Evolutionary conservation across 1,139 yeast species (phyloP).

Genomic region (Torulaspora pretoriensis): DNA sequence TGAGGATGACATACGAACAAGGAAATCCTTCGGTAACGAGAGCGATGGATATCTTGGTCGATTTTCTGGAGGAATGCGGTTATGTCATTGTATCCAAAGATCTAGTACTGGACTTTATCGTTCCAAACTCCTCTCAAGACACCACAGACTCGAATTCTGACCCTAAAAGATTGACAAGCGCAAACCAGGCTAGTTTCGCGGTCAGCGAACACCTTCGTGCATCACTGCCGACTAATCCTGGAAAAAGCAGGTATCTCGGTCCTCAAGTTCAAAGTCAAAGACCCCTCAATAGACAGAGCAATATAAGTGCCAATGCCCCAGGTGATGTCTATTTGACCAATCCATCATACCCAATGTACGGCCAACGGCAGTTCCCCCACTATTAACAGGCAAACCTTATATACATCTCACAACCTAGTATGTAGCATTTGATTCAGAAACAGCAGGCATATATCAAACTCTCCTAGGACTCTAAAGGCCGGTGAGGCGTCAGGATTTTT

Average conservation of each 20-base stretch:
- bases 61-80: constrained; percentile 14
- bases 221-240: not conserved
- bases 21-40: constrained; percentile 14
- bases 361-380: not conserved
- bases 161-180: not conserved
- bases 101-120: constrained; percentile 8
- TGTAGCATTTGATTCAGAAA: constrained; percentile 28
- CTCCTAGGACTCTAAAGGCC: constrained; percentile 16
- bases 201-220: not conserved
- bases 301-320: not conserved
- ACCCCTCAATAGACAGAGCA: not conserved
- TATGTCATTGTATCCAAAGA: constrained; percentile 13
- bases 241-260: not conserved
- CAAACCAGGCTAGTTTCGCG: not conserved
- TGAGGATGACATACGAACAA: constrained; percentile 20
- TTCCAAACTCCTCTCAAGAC: not conserved
- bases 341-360: not conserved
- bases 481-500: constrained; percentile 3
- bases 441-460: constrained; percentile 28
- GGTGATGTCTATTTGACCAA: not conserved
- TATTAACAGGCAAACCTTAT: not conserved
- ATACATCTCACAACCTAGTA: constrained; percentile 23
- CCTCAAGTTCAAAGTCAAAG: not conserved
- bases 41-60: constrained; percentile 17
- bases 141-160: not conserved